A percentile compares a stretch with the other conserved stretches of the same genome.
phyloP scores from a whole-genome alignment of 352 stramenopile species.

The Pythium plurisporium region DNA sequence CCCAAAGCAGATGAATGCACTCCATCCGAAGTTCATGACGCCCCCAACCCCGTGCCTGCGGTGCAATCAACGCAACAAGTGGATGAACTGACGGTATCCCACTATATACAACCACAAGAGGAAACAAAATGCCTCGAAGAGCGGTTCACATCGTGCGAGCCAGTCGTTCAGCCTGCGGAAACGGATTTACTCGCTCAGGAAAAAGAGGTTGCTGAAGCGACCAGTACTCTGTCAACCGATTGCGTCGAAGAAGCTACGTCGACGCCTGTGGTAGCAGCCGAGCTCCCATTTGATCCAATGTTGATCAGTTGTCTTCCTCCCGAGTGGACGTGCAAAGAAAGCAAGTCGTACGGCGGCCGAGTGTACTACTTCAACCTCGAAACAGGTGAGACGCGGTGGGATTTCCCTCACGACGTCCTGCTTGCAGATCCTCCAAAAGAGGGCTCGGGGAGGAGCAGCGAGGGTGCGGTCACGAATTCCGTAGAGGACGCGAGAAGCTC shows the following conservation, averaged over 20 bases:
- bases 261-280: neutral
- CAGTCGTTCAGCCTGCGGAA: neutral
- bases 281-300: neutral
- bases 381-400: conserved; percentile 62
- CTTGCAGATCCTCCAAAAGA: neutral
- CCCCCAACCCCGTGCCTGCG: too few relatives aligned
- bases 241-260: neutral
- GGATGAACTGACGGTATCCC: too few relatives aligned
- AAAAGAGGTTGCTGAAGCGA: too few relatives aligned
- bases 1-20: too few relatives aligned
- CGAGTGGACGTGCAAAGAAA: conserved; percentile 65
- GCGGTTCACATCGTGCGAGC: neutral
- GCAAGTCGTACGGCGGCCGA: conserved; percentile 49
- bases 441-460: too few relatives aligned
- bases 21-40: too few relatives aligned
- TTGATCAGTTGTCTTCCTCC: neutral
- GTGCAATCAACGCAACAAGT: too few relatives aligned
- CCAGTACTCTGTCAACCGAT: neutral
- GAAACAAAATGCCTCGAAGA: neutral
- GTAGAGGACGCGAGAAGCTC: neutral
- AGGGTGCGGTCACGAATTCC: too few relatives aligned
- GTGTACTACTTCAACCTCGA: conserved; percentile 60
- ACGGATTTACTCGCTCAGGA: too few relatives aligned
- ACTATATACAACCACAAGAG: neutral
- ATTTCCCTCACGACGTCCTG: conserved; percentile 31